Percentiles rank a stretch among this genome's conserved stretches.
These are phyloP conservation scores for Colletotrichum godetiae DNA, from an alignment of 2,329 filamentous ascomycete species.

Conservation along the genomic window DNA sequence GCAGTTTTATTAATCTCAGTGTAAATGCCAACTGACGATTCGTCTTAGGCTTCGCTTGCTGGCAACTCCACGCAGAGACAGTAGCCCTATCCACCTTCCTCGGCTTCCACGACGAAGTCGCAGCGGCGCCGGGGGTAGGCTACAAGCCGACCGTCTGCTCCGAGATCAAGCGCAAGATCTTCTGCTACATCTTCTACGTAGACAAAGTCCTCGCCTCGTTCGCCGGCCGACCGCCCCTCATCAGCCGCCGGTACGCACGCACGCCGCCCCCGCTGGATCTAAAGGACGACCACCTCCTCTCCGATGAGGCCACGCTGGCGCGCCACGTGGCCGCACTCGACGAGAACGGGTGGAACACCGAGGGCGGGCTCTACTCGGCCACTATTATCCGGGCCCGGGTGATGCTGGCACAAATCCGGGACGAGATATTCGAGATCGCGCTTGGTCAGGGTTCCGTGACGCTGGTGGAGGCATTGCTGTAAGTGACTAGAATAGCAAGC, in stretches of 20 bases:
- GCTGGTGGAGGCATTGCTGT: slow-evolving; percentile 51
- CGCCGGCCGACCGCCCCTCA: slow-evolving; percentile 53
- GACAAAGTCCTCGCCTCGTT: slow-evolving; percentile 54
- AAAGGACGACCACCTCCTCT: slow-evolving; percentile 47
- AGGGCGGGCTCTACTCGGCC: slow-evolving; percentile 43
- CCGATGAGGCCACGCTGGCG: slow-evolving; percentile 41
- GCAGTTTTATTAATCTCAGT: background rate
- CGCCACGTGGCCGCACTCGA: slow-evolving; percentile 44
- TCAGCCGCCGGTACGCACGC: slow-evolving; percentile 49
- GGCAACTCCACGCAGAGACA: slow-evolving; percentile 44
- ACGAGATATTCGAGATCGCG: slow-evolving; percentile 45
- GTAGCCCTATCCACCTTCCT: slow-evolving; percentile 43
- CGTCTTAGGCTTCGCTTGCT: slow-evolving; percentile 17
- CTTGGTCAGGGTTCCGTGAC: slow-evolving; percentile 44
- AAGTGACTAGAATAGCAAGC: background rate
- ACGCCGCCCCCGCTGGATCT: slow-evolving; percentile 54
- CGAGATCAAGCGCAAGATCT: slow-evolving; percentile 44
- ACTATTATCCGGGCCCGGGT: slow-evolving; percentile 43
- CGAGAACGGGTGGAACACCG: slow-evolving; percentile 51
- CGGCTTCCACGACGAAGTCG: slow-evolving; percentile 38
- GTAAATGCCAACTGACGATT: background rate
- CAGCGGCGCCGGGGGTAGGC: background rate
- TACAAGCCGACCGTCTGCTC: slow-evolving; percentile 43
- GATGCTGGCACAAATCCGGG: slow-evolving; percentile 40
- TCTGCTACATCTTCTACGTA: slow-evolving; percentile 45